Conservation (phyloP, 352 stramenopile genomes). For the Phytophthora europaea region DNA sequence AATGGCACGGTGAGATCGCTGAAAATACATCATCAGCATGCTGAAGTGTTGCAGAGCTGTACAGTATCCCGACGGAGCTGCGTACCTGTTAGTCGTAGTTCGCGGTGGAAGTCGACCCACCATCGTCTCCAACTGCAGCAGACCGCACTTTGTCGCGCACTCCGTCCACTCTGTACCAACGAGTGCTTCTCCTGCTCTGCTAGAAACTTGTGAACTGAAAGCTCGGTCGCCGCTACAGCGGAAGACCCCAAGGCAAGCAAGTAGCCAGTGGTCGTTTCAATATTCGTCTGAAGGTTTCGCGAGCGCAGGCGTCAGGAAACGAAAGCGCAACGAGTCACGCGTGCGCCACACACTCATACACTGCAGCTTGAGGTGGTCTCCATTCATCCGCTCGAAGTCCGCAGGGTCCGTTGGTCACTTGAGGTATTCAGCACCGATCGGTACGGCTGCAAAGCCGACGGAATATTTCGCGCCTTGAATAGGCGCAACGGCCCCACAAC, state of each 20-base stretch:
- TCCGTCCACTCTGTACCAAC: neutral
- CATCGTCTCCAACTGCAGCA: slow-evolving; percentile 7
- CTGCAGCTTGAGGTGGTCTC: neutral
- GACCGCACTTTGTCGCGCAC: neutral
- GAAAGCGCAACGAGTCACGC: slow-evolving; percentile 13
- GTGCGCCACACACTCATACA: slow-evolving; percentile 4
- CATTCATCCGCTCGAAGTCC: slow-evolving; percentile 13
- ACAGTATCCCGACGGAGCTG: neutral
- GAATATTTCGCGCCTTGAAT: slow-evolving; percentile 34
- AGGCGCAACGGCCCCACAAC: slow-evolving; percentile 24
- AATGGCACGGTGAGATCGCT: slow-evolving; percentile 41
- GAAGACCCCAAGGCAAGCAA: neutral
- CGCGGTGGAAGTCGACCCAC: slow-evolving; percentile 25
- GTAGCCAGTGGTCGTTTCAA: slow-evolving; percentile 34
- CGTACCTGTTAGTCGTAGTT: slow-evolving; percentile 20
- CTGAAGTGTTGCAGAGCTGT: neutral
- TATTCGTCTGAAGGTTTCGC: slow-evolving; percentile 34
- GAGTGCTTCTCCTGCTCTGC: neutral
- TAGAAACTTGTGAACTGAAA: slow-evolving; percentile 30
- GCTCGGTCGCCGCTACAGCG: neutral
- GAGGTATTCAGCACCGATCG: slow-evolving; percentile 13
- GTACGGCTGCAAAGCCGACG: slow-evolving; percentile 6
- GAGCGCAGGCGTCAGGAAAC: slow-evolving; percentile 16
- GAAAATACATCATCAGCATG: slow-evolving; percentile 12
- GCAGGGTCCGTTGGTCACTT: slow-evolving; percentile 24